Percentiles rank a stretch among this genome's conserved stretches.
These are phyloP conservation scores for Lablab purpureus DNA, from an alignment of 306 rosid genomes.

Conservation along the genomic window DNA sequence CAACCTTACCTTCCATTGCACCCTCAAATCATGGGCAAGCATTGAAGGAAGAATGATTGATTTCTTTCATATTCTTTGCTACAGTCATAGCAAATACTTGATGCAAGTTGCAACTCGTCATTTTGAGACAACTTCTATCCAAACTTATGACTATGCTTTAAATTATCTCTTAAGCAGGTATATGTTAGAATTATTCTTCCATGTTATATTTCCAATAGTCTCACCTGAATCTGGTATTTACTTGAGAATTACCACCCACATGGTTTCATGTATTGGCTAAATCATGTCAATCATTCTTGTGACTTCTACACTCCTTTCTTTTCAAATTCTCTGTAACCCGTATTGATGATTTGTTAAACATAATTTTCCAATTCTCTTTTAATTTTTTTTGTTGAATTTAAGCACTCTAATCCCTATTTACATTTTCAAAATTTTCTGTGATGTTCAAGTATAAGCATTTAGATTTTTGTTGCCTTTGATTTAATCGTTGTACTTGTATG, in stretches of 20 bases:
- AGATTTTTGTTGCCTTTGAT: neutral
- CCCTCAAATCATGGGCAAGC: conserved; percentile 58
- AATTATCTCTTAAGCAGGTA: conserved; percentile 4
- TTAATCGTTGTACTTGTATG: neutral
- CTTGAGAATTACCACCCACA: conserved; percentile 9
- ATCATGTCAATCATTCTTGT: conserved; percentile 21
- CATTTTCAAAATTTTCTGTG: neutral
- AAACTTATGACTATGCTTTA: conserved; percentile 24
- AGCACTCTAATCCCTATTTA: neutral
- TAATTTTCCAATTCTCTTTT: neutral
- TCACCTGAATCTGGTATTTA: conserved; percentile 1
- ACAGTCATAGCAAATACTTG: conserved; percentile 30
- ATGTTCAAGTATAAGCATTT: conserved; percentile 3
- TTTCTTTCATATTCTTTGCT: conserved; percentile 36
- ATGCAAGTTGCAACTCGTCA: conserved; percentile 35
- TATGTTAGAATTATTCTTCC: neutral
- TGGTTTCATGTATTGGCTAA: conserved; percentile 10
- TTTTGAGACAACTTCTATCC: neutral
- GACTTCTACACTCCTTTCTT: neutral
- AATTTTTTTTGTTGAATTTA: neutral
- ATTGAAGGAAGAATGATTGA: conserved; percentile 37
- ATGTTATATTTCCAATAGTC: neutral
- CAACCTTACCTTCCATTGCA: conserved; percentile 74
- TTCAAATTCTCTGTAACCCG: neutral
- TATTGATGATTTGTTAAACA: conserved; percentile 15